Base-by-base conservation (phyloP, 345 rosid genomes). In the Luvunga scandens region DNA sequence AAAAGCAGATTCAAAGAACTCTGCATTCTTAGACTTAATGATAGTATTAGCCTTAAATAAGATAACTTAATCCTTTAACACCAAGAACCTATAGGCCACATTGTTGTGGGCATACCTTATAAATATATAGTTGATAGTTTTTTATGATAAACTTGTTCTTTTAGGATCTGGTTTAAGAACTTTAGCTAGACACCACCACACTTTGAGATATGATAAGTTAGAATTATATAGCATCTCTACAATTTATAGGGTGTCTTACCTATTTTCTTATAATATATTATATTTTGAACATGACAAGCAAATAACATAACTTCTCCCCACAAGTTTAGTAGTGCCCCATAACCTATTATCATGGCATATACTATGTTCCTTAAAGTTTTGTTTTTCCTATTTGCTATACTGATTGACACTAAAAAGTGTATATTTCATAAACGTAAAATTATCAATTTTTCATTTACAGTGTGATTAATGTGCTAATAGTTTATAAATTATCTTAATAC, bases 321-420 rank as follows among this genome's bases (percentile, higher is more conserved):
- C 0, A 62, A 7, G 1, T 62, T 62, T 4, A n/a, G 0, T 0
- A 10, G 33, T n/a, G 33, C 0, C 14, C 30, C 0, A n/a, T 6
- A 27, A 62, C 66, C 27, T n/a, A 62, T 25, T n/a, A 62, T 9
- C 28, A 62, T 8, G 53, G 31, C 16, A 62, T 62, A 27, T 1
- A 62, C 3, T 0, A 62, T 62, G 53, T 12, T 45, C 18, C 13
- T 45, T 4, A 45, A 45, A 2, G 53, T 45, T 45, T 0, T 45
- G 5, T 13, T 45, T 45, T 45, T 12, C 18, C 4, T 45, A 12
- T 45, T 0, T 36, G 1, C 39, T 7, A 36, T 7, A 36, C 9
- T 36, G 0, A 36, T 36, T 36, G 0, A 7, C 39, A 36, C 0
- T 6, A 36, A 1, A 38, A 9, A 0, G 12, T 36, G 2, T 38